Percentiles rank a stretch among this genome's conserved stretches.
These are phyloP conservation scores for Bimuria novae-zelandiae DNA, from an alignment of 2,329 filamentous ascomycete species.

Conservation along the genomic window DNA sequence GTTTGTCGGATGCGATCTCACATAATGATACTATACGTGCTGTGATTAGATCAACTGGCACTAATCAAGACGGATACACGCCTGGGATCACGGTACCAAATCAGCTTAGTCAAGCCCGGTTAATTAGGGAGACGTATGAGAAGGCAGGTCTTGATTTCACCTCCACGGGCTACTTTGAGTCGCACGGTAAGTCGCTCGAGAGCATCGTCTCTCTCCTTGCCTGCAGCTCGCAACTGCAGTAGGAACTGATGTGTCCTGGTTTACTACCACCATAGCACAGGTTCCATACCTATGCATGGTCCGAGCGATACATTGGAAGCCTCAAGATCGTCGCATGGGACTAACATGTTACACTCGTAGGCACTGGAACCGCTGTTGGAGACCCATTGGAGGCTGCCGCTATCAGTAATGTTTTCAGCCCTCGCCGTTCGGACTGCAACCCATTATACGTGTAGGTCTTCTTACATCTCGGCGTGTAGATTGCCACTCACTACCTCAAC, in stretches of 20 bases:
- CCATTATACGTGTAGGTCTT: background rate
- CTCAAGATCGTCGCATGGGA: too few species aligned
- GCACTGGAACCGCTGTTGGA: slow-evolving; percentile 45
- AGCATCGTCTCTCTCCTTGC: too few species aligned
- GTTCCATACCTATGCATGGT: too few species aligned
- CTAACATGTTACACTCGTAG: too few species aligned
- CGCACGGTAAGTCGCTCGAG: slow-evolving; percentile 49
- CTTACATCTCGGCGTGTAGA: background rate
- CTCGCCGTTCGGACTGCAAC: background rate
- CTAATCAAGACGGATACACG: slow-evolving; percentile 13
- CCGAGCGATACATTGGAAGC: too few species aligned
- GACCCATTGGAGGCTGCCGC: slow-evolving; percentile 22
- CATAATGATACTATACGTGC: slow-evolving; percentile 28
- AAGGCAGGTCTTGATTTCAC: slow-evolving; percentile 45
- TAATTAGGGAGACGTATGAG: slow-evolving; percentile 34
- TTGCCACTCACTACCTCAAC: background rate
- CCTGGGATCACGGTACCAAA: slow-evolving; percentile 29
- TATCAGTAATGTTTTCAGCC: background rate
- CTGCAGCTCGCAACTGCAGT: too few species aligned
- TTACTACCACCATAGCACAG: too few species aligned
- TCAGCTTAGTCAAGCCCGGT: slow-evolving; percentile 50
- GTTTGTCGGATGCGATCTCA: slow-evolving; percentile 17
- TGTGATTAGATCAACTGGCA: slow-evolving; percentile 24
- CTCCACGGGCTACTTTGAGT: slow-evolving; percentile 39
- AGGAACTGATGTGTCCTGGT: too few species aligned